Conservation (phyloP, 768 basidiomycete species). For the Auricularia cornea region DNA sequence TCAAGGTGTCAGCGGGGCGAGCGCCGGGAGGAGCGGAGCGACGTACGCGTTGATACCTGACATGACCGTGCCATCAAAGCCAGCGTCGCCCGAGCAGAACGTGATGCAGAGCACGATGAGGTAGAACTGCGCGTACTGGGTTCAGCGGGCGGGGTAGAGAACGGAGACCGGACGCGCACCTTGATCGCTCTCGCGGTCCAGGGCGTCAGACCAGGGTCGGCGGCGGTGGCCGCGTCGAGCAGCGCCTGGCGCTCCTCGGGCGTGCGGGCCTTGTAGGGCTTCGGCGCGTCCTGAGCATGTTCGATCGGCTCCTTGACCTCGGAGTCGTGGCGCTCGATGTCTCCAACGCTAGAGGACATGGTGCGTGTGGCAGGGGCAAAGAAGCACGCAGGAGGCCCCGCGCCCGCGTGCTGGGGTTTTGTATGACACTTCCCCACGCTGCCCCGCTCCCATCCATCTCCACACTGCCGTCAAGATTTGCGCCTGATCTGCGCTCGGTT, state of each 20-base stretch:
- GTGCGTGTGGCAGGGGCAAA: too few species aligned
- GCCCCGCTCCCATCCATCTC: too few species aligned
- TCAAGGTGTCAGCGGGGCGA: not conserved
- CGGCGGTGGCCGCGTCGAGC: constrained; percentile 30
- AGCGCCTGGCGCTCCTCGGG: constrained; percentile 34
- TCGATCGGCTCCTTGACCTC: too few species aligned
- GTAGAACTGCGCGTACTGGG: constrained; percentile 27
- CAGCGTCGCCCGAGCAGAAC: constrained; percentile 40
- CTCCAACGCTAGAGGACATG: too few species aligned
- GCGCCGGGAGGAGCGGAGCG: not conserved
- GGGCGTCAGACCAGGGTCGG: constrained; percentile 35
- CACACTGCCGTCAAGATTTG: too few species aligned
- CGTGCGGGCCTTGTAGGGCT: constrained; percentile 2
- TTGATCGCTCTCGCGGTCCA: constrained; percentile 32
- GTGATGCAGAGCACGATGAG: constrained; percentile 38
- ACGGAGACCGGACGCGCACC: constrained; percentile 16
- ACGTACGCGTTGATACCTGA: constrained; percentile 34
- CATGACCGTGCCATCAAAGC: constrained; percentile 49
- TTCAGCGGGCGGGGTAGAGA: too few species aligned
- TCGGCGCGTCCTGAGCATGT: too few species aligned
- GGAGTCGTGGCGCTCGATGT: too few species aligned
- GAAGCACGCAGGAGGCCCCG: too few species aligned
- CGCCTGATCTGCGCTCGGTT: too few species aligned
- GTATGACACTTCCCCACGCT: too few species aligned
- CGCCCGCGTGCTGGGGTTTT: too few species aligned